Evolutionary conservation across 495 filamentous ascomycete species (phyloP), one percentile per base, ranked within the genome.

Genomic region (Xylaria grammica): DNA sequence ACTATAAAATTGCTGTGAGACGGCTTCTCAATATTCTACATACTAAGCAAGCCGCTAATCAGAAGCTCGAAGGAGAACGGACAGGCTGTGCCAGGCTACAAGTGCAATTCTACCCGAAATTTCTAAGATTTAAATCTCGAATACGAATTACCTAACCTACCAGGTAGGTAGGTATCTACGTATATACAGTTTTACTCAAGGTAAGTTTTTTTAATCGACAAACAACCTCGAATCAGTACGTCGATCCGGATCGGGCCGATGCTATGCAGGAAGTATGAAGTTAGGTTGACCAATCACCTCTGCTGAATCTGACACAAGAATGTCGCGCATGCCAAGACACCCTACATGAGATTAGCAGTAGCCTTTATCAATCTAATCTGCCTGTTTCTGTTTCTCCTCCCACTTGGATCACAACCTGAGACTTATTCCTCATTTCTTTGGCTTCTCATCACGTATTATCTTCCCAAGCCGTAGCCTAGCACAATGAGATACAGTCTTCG

Each of bases 301-400:
- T 29, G 34, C 9, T 9, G 9, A 29, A 53, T 54, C 36, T 45
- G 48, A 45, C 19, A 15, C 36, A 62, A 46, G 38, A 62, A 62
- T 54, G 49, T 54, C 27, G 60, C 60, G 49, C 36, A 54, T 44
- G 60, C 60, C 49, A 62, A 54, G 34, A 29, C 34, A 15, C 50
- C 38, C 36, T 38, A 38, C n/a, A n/a, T n/a, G n/a, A n/a, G n/a
- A n/a, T n/a, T n/a, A n/a, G n/a, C n/a, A n/a, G n/a, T 7, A 36
- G 15, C 4, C 36, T 13, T 44, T 24, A 44, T 42, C 45, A 26
- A 36, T 51, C 30, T 46, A 5, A n/a, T 27, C 8, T 15, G 17
- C 20, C 27, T 49, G 3, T 32, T 29, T 26, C 5, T 3, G 3
- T 42, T 42, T 57, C 38, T 44, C 1, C 34, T 30, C 22, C 54